phyloP scores from a whole-genome alignment of 805 yeast species.

The Yamadazyma sp. region DNA sequence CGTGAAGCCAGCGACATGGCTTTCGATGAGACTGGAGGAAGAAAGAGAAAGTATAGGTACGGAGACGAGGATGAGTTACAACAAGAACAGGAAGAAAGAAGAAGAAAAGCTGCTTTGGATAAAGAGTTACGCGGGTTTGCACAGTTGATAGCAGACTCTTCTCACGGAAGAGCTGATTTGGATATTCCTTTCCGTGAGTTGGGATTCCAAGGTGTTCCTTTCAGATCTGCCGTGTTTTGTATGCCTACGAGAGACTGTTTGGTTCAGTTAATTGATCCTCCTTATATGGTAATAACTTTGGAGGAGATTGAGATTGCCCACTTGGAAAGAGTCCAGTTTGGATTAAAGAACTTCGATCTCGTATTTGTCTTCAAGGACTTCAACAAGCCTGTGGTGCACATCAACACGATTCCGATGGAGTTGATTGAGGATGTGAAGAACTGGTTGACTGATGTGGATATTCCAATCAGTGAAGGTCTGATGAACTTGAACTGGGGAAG shows the following conservation, averaged over 20 bases:
- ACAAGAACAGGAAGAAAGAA: slow-evolving; percentile 97
- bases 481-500: slow-evolving; percentile 94
- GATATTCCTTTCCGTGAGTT: slow-evolving; percentile 95
- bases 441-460: slow-evolving; percentile 97
- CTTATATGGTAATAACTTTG: slow-evolving; percentile 86
- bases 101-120: slow-evolving; percentile 85
- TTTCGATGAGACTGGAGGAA: slow-evolving; percentile 94
- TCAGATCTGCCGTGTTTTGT: slow-evolving; percentile 88
- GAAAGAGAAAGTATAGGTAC: slow-evolving; percentile 82
- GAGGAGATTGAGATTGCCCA: slow-evolving; percentile 94
- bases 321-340: slow-evolving; percentile 95
- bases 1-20: slow-evolving; percentile 96
- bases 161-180: slow-evolving; percentile 79
- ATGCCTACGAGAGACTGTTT: slow-evolving; percentile 97
- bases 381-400: slow-evolving; percentile 80
- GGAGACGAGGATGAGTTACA: slow-evolving; percentile 99
- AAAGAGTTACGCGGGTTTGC: slow-evolving; percentile 88
- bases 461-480: slow-evolving; percentile 92
- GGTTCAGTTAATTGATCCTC: slow-evolving; percentile 91
- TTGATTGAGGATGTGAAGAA: slow-evolving; percentile 88
- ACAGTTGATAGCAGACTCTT: slow-evolving; percentile 85
- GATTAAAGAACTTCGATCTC: slow-evolving; percentile 91
- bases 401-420: slow-evolving; percentile 93
- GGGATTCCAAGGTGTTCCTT: slow-evolving; percentile 97
- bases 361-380: slow-evolving; percentile 97